phyloP scores from a whole-genome alignment of 768 basidiomycete genomes.

The Lentinula sp. region DNA sequence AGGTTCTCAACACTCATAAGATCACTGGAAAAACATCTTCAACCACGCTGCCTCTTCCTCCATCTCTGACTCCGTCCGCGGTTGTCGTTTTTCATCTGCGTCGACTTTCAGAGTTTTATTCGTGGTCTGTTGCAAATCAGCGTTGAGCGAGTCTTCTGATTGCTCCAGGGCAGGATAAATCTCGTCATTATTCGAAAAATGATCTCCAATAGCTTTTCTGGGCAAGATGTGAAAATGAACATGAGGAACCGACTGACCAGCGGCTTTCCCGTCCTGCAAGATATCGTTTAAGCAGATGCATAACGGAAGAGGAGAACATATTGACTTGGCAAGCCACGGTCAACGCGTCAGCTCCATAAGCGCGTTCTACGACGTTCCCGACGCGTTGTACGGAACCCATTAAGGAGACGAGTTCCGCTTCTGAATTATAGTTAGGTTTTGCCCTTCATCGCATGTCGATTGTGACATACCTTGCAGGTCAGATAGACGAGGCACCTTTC shows the following conservation, averaged over 20 bases:
- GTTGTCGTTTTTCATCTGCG: slow-evolving; percentile 60
- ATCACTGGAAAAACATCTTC: slow-evolving; percentile 39
- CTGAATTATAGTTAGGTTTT: slow-evolving; percentile 13
- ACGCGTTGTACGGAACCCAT: slow-evolving; percentile 78
- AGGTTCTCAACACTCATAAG: neutral
- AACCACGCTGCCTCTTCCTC: slow-evolving; percentile 72
- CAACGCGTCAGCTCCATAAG: slow-evolving; percentile 75
- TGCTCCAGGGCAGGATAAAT: slow-evolving; percentile 75
- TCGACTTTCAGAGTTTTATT: slow-evolving; percentile 48
- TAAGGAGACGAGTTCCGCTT: slow-evolving; percentile 71
- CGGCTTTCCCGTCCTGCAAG: slow-evolving; percentile 74
- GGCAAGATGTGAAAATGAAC: slow-evolving; percentile 97
- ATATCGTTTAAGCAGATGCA: neutral
- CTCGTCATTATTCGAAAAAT: slow-evolving; percentile 64
- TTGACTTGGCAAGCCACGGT: slow-evolving; percentile 87
- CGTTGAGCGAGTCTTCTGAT: slow-evolving; percentile 46
- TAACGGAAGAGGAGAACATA: neutral
- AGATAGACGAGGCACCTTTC: slow-evolving; percentile 48
- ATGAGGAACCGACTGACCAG: slow-evolving; percentile 82
- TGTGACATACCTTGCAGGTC: slow-evolving; percentile 41
- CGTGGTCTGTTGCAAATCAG: slow-evolving; percentile 22
- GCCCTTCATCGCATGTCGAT: neutral
- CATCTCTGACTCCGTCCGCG: slow-evolving; percentile 71
- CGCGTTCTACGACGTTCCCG: slow-evolving; percentile 73
- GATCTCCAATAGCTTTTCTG: slow-evolving; percentile 63